phyloP scores from a whole-genome alignment of 169 alveolate genomes.

The Eimeria zaria region DNA sequence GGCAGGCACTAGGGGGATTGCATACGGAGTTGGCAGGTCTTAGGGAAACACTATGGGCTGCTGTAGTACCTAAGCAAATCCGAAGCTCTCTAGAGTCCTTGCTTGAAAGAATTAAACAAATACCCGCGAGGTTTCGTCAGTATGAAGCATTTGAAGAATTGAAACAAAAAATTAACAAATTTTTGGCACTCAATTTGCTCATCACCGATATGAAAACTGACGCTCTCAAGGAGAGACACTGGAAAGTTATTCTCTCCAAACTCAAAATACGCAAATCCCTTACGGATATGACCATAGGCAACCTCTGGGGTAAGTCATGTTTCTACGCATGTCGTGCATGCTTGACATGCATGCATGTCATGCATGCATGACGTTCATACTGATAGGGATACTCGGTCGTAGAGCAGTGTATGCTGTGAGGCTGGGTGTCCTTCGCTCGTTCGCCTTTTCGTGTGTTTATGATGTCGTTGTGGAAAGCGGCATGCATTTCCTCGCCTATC shows the following conservation, averaged over 20 bases:
- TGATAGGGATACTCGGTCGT: not conserved
- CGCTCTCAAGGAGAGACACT: slow-evolving; percentile 98
- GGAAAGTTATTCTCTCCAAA: slow-evolving; percentile 95
- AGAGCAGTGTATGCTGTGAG: not conserved
- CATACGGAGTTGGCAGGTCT: slow-evolving; percentile 89
- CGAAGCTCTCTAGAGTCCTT: slow-evolving; percentile 94
- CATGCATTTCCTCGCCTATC: not conserved
- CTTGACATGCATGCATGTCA: not conserved
- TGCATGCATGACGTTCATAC: too few species aligned
- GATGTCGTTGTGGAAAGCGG: not conserved
- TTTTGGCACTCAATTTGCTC: slow-evolving; percentile 80
- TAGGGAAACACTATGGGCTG: slow-evolving; percentile 94
- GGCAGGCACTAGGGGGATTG: slow-evolving; percentile 93
- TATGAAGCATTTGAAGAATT: slow-evolving; percentile 97
- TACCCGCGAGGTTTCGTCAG: slow-evolving; percentile 92
- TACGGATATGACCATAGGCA: slow-evolving; percentile 94
- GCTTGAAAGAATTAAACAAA: slow-evolving; percentile 91
- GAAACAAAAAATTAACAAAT: slow-evolving; percentile 84
- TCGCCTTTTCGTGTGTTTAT: not conserved
- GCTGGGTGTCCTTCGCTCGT: not conserved
- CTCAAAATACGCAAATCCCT: slow-evolving; percentile 89
- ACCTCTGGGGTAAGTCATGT: slow-evolving; percentile 93
- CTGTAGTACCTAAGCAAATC: slow-evolving; percentile 92
- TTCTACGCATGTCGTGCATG: not conserved
- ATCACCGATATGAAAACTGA: slow-evolving; percentile 96